Evolutionary conservation across 2,329 filamentous ascomycete species (phyloP).

Genomic region (Anthostomella pinea): DNA sequence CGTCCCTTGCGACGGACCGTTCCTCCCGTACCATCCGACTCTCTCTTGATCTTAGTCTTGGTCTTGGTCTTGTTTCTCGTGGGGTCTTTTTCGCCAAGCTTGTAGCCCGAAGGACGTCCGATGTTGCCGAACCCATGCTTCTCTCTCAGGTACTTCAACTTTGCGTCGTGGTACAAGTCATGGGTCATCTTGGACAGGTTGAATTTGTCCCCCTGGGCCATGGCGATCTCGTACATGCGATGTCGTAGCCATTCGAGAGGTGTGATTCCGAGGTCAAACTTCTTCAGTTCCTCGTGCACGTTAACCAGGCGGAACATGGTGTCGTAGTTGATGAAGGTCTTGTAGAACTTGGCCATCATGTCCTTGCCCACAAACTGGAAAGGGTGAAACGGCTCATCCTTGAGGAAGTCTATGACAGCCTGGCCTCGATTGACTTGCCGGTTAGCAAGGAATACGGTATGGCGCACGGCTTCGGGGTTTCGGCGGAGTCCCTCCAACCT

Average conservation of each 20-base stretch:
- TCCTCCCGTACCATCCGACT: conserved; percentile 13
- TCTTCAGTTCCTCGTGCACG: conserved; percentile 51
- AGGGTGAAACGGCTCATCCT: conserved; percentile 50
- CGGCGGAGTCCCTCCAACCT: conserved; percentile 38
- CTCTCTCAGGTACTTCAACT: conserved; percentile 45
- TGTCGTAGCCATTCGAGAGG: conserved; percentile 58
- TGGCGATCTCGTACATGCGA: conserved; percentile 49
- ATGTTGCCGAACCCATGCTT: conserved; percentile 58
- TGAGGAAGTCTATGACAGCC: conserved; percentile 50
- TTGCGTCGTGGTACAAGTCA: conserved; percentile 55
- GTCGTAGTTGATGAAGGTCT: conserved; percentile 49
- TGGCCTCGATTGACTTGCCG: conserved; percentile 56
- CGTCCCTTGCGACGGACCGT: conserved; percentile 24
- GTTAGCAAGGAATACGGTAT: conserved; percentile 50
- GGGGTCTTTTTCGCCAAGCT: conserved; percentile 39
- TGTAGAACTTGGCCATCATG: conserved; percentile 42
- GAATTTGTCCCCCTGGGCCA: conserved; percentile 44
- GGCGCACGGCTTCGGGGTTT: conserved; percentile 27
- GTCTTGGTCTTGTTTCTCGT: conserved; percentile 26
- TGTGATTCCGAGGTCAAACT: conserved; percentile 50
- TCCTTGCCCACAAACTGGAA: conserved; percentile 55
- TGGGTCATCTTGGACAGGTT: conserved; percentile 50
- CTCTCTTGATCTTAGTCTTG: conserved; percentile 29
- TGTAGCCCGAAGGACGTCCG: conserved; percentile 47
- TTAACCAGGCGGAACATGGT: conserved; percentile 55